Evolutionary conservation across 352 stramenopile genomes (phyloP).

Genomic region (Heterotrichella gracilis): DNA sequence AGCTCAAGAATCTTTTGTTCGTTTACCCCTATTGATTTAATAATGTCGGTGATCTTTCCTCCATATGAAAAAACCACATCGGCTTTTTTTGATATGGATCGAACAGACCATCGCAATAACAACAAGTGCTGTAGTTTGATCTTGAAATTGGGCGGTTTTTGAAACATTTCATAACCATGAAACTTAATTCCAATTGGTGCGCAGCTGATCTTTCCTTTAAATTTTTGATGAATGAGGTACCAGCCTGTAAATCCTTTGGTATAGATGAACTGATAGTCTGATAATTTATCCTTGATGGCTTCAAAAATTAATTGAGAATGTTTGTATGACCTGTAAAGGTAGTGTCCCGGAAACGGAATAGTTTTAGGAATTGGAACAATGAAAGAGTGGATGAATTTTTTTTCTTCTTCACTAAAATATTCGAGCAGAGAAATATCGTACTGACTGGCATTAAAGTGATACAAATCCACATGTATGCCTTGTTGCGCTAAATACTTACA

Average conservation of each 20-base stretch:
- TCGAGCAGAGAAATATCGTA: neutral
- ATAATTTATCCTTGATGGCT: slow-evolving; percentile 7
- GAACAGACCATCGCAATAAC: neutral
- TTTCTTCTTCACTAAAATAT: neutral
- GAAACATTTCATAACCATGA: slow-evolving; percentile 6
- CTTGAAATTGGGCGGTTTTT: neutral
- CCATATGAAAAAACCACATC: neutral
- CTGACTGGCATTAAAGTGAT: neutral
- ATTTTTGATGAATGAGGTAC: neutral
- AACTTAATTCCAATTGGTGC: neutral
- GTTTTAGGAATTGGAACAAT: neutral
- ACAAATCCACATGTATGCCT: neutral
- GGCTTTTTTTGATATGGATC: neutral
- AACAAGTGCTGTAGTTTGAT: neutral
- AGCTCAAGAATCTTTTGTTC: neutral
- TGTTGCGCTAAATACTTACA: neutral
- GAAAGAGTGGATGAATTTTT: neutral
- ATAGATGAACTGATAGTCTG: neutral
- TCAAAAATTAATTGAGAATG: neutral
- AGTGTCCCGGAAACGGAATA: neutral
- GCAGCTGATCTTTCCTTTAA: neutral
- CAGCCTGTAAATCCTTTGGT: neutral
- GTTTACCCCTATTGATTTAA: neutral
- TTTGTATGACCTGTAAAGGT: neutral
- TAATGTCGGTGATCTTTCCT: neutral